phyloP scores from a whole-genome alignment of 2,329 filamentous ascomycete genomes.

The Arthrobotrys sinensis region DNA sequence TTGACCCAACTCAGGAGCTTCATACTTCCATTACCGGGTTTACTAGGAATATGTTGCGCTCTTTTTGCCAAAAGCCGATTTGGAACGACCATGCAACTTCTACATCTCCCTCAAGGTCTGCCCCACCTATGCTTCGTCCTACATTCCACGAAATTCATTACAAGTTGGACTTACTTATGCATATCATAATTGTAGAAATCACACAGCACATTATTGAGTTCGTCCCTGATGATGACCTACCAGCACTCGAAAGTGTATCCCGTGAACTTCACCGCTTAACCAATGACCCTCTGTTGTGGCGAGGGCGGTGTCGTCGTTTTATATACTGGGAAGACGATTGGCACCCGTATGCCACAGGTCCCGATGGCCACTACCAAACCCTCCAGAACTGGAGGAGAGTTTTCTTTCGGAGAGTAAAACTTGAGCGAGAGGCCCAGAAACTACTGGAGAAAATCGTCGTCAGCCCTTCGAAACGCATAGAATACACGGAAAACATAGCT shows the following conservation, averaged over 20 bases:
- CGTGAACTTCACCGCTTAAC: conserved; percentile 77
- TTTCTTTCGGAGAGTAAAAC: conserved; percentile 73
- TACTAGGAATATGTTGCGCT: conserved; percentile 7
- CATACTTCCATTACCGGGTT: not conserved
- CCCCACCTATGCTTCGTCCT: conserved; percentile 4
- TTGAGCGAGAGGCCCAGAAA: conserved; percentile 71
- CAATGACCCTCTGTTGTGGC: conserved; percentile 84
- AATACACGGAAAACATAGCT: conserved; percentile 80
- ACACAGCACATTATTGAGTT: conserved; percentile 82
- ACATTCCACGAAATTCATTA: not conserved
- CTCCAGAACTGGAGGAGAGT: conserved; percentile 81
- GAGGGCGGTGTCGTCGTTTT: conserved; percentile 80
- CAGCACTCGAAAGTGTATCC: conserved; percentile 74
- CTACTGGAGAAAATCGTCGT: conserved; percentile 79
- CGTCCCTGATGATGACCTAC: conserved; percentile 71
- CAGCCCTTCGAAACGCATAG: conserved; percentile 79
- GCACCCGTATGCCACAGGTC: conserved; percentile 45
- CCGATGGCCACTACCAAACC: conserved; percentile 74
- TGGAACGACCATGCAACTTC: conserved; percentile 36
- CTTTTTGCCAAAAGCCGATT: not conserved
- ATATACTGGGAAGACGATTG: conserved; percentile 77
- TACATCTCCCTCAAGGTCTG: conserved; percentile 55
- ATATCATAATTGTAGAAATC: conserved; percentile 81
- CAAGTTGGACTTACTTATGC: conserved; percentile 22
- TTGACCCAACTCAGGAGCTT: not conserved